Percentiles rank a stretch among this genome's conserved stretches.
phyloP scores from a whole-genome alignment of 2,329 filamentous ascomycete species.

The Daldinia sp. region DNA sequence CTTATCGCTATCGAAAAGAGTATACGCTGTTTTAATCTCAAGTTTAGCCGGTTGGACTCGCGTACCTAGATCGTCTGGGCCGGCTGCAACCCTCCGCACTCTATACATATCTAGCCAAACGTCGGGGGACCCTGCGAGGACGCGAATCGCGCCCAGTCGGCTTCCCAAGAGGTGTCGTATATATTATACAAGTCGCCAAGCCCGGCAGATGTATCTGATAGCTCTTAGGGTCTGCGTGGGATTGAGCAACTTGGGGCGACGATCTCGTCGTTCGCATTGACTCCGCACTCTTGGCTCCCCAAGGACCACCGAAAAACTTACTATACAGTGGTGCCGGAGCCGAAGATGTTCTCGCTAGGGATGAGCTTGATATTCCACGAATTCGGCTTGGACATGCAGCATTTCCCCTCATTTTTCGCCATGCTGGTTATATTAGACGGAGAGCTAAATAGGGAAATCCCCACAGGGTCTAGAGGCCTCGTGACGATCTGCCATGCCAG shows the following conservation, averaged over 20 bases:
- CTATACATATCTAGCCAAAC: conserved; percentile 26
- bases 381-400: conserved; percentile 25
- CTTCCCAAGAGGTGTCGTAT: conserved; percentile 32
- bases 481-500: conserved; percentile 28
- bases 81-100: conserved; percentile 40
- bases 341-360: conserved; percentile 26
- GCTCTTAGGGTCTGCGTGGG: conserved; percentile 27
- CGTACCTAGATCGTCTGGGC: conserved; percentile 35
- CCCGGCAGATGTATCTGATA: conserved; percentile 40
- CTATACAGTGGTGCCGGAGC: conserved; percentile 20
- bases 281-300: conserved; percentile 37
- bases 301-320: conserved; percentile 4
- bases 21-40: conserved; percentile 36
- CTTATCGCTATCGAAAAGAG: conserved; percentile 42
- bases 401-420: conserved; percentile 35
- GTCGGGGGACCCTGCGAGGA: conserved; percentile 27
- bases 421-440: conserved; percentile 31
- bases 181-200: conserved; percentile 42
- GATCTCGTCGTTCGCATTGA: conserved; percentile 19
- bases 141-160: conserved; percentile 30
- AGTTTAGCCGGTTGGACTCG: conserved; percentile 40
- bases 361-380: conserved; percentile 20
- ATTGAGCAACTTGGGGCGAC: conserved; percentile 24
- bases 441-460: conserved; percentile 28
- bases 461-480: conserved; percentile 27